Conservation (phyloP, 139 green algal species). For the Micractinium sp. region DNA sequence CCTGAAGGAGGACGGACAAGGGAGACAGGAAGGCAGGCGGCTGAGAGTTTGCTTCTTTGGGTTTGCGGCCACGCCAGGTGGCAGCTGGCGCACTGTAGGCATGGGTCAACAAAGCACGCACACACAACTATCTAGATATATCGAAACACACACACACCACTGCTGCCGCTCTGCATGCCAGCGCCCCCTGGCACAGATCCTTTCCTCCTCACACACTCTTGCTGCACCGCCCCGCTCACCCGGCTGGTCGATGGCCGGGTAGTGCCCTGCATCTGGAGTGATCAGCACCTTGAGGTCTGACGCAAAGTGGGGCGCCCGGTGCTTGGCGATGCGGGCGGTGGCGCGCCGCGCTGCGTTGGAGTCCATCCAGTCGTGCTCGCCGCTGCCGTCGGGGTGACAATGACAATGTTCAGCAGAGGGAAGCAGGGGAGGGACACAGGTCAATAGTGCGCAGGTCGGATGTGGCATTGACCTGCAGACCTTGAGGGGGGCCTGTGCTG, state of each 20-base stretch:
- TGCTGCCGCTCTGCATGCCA: not conserved
- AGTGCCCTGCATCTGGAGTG: conserved; percentile 59
- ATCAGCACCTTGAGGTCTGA: conserved; percentile 45
- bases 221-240: conserved; percentile 11
- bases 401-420: not conserved
- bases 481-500: too few relatives aligned
- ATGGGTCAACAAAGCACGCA: not conserved
- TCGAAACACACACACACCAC: too few relatives aligned
- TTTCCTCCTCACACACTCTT: not conserved
- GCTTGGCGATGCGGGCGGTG: conserved; percentile 7
- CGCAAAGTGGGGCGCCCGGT: not conserved
- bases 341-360: conserved; percentile 35
- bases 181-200: not conserved
- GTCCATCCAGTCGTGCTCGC: conserved; percentile 86
- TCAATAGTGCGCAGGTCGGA: conserved; percentile 50
- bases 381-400: conserved; percentile 40
- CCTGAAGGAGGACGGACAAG: not conserved
- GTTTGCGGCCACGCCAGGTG: not conserved
- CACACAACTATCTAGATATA: too few relatives aligned
- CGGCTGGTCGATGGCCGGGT: conserved; percentile 83
- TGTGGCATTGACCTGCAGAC: not conserved
- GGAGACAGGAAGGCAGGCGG: too few relatives aligned
- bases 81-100: not conserved
- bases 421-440: conserved; percentile 54
- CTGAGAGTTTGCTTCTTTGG: too few relatives aligned